These are phyloP conservation scores for Protea cynaroides DNA, from an alignment of 164 flowering plant genomes.

Conservation along the genomic window DNA sequence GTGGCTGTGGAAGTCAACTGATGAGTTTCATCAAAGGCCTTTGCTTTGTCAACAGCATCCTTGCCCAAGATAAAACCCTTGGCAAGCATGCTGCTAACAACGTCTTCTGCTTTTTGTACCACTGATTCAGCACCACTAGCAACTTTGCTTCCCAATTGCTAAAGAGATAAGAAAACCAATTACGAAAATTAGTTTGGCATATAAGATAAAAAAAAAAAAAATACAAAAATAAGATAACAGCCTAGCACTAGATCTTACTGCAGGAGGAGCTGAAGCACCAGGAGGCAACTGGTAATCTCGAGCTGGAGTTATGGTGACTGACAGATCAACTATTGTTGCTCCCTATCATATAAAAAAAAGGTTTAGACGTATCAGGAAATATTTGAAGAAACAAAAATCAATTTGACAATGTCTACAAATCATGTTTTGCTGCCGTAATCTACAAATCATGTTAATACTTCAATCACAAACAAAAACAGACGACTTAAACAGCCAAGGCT, in stretches of 20 bases:
- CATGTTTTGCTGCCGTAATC: too few relatives aligned
- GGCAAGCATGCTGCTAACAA: slow-evolving; percentile 80
- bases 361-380: background rate
- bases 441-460: too few relatives aligned
- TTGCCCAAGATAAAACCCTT: slow-evolving; percentile 86
- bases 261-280: slow-evolving; percentile 31
- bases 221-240: background rate
- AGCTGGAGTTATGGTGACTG: slow-evolving; percentile 58
- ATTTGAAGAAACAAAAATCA: too few relatives aligned
- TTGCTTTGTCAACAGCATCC: slow-evolving; percentile 77
- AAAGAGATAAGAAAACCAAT: slow-evolving; percentile 1
- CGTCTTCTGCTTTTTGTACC: slow-evolving; percentile 85
- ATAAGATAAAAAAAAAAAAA: background rate
- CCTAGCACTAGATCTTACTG: slow-evolving; percentile 28
- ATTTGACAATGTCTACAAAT: too few relatives aligned
- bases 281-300: slow-evolving; percentile 73
- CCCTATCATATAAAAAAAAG: slow-evolving; percentile 48
- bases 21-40: slow-evolving; percentile 83
- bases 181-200: background rate
- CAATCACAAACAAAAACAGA: too few relatives aligned
- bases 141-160: slow-evolving; percentile 32
- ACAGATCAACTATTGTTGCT: slow-evolving; percentile 83
- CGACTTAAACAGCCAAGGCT: too few relatives aligned
- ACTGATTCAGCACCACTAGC: slow-evolving; percentile 59
- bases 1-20: slow-evolving; percentile 80